Evolutionary conservation across 495 filamentous ascomycete species (phyloP).

Genomic region (Trichoderma reesei): DNA sequence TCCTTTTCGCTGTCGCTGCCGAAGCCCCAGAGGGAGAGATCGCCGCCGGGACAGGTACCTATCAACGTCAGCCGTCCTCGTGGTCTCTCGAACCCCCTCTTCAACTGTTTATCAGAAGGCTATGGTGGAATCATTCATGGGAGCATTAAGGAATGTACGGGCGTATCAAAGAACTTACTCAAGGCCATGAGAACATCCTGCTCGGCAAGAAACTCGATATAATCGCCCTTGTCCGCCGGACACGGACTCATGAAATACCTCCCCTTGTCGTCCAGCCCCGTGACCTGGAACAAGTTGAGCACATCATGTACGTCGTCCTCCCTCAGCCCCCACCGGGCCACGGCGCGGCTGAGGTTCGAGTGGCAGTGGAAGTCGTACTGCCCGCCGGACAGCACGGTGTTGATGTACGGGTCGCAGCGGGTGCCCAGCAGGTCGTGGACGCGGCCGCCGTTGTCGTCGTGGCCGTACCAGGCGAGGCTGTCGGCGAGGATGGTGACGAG

Average conservation of each 20-base stretch:
- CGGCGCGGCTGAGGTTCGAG: constrained; percentile 65
- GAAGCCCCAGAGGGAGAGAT: constrained; percentile 69
- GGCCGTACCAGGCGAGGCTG: constrained; percentile 46
- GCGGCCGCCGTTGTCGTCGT: constrained; percentile 44
- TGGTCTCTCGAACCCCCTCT: too few relatives aligned
- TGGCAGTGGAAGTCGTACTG: constrained; percentile 74
- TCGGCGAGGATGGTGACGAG: constrained; percentile 63
- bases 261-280: constrained; percentile 58
- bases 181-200: constrained; percentile 65
- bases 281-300: constrained; percentile 74
- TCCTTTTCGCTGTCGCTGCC: constrained; percentile 50
- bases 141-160: constrained; percentile 21
- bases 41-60: constrained; percentile 46
- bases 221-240: constrained; percentile 55
- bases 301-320: constrained; percentile 75
- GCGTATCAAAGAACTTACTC: constrained; percentile 40
- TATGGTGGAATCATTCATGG: background rate
- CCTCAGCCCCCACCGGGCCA: constrained; percentile 54
- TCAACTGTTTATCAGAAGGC: background rate
- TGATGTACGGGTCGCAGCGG: constrained; percentile 66
- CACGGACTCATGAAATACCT: constrained; percentile 69
- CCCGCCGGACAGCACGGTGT: constrained; percentile 56
- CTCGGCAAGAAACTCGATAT: constrained; percentile 71
- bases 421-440: constrained; percentile 72
- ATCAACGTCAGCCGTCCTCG: too few relatives aligned